Evolutionary conservation across 2,329 filamentous ascomycete species (phyloP).

Genomic region (Trichoderma koningii): DNA sequence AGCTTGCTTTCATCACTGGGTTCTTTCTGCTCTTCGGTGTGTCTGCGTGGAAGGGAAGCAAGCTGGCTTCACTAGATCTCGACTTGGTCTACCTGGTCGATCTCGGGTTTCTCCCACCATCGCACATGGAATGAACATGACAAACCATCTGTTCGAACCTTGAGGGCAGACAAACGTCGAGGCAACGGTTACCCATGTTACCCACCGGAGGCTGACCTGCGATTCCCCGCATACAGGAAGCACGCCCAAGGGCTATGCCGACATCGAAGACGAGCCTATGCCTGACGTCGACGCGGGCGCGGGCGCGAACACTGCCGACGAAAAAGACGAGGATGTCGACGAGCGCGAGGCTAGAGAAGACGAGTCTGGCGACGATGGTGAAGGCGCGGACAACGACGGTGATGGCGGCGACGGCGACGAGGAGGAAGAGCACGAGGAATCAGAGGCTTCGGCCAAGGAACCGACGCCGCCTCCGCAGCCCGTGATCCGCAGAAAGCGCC

Average conservation of each 20-base stretch:
- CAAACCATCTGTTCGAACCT: background rate
- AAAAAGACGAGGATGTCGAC: slow-evolving; percentile 38
- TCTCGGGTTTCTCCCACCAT: background rate
- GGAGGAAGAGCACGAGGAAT: slow-evolving; percentile 41
- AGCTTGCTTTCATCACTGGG: slow-evolving; percentile 1
- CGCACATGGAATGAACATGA: background rate
- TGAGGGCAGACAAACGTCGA: slow-evolving; percentile 32
- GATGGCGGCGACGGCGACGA: slow-evolving; percentile 48
- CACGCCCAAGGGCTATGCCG: slow-evolving; percentile 47
- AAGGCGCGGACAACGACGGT: slow-evolving; percentile 56
- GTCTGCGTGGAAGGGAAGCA: no score
- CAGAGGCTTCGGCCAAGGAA: slow-evolving; percentile 51
- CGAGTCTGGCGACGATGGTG: slow-evolving; percentile 34
- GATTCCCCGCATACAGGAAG: slow-evolving; percentile 42
- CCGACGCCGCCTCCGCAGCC: slow-evolving; percentile 60
- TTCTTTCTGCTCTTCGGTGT: background rate
- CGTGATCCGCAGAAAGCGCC: slow-evolving; percentile 71
- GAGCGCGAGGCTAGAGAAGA: slow-evolving; percentile 52
- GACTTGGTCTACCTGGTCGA: background rate
- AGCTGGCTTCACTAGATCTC: no score
- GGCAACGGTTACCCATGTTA: slow-evolving; percentile 36
- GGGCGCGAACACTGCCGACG: slow-evolving; percentile 31
- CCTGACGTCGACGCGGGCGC: slow-evolving; percentile 36
- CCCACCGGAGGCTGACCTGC: slow-evolving; percentile 41
- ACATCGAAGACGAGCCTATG: slow-evolving; percentile 46